A percentile compares a stretch with the other conserved stretches of the same genome.
Evolutionary conservation across 2,329 filamentous ascomycete species (phyloP).

Genomic region (Kalaharituber pfeilii): DNA sequence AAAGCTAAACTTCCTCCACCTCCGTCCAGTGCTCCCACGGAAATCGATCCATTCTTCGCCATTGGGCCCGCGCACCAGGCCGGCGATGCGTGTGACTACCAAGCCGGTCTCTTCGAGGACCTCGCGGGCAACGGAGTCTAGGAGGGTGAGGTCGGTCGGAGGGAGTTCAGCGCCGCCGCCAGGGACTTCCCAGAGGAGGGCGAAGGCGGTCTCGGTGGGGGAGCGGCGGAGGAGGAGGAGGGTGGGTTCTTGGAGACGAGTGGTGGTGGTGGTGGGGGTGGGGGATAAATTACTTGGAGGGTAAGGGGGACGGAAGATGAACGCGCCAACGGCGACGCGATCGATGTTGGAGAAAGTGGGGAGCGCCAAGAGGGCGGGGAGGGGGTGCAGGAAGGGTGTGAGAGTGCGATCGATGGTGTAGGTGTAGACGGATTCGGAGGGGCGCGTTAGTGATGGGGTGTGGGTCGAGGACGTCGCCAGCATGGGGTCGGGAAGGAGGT

Average conservation of each 20-base stretch:
- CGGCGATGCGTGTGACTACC: constrained; percentile 29
- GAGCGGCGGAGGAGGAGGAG: constrained; percentile 33
- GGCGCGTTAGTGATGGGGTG: too few species aligned
- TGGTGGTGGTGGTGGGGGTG: background rate
- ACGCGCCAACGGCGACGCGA: constrained; percentile 8
- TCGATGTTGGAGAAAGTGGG: too few species aligned
- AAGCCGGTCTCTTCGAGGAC: constrained; percentile 37
- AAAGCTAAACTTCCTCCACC: constrained; percentile 20
- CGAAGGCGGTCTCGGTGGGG: constrained; percentile 26
- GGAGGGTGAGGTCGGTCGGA: constrained; percentile 31
- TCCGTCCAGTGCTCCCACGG: constrained; percentile 7
- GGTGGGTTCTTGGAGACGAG: background rate
- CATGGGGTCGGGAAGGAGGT: too few species aligned
- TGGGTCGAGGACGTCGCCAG: too few species aligned
- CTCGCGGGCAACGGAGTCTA: constrained; percentile 35
- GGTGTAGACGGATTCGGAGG: too few species aligned
- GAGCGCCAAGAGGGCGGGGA: too few species aligned
- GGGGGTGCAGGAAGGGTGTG: too few species aligned
- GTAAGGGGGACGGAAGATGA: constrained; percentile 9
- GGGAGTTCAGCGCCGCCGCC: constrained; percentile 33
- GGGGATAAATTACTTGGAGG: background rate
- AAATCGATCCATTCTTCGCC: constrained; percentile 24
- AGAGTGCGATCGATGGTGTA: too few species aligned
- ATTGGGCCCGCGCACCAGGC: constrained; percentile 20
- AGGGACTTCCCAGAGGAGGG: constrained; percentile 34